Conservation (phyloP, 2,329 filamentous ascomycete species). For the Blastomyces parvus region DNA sequence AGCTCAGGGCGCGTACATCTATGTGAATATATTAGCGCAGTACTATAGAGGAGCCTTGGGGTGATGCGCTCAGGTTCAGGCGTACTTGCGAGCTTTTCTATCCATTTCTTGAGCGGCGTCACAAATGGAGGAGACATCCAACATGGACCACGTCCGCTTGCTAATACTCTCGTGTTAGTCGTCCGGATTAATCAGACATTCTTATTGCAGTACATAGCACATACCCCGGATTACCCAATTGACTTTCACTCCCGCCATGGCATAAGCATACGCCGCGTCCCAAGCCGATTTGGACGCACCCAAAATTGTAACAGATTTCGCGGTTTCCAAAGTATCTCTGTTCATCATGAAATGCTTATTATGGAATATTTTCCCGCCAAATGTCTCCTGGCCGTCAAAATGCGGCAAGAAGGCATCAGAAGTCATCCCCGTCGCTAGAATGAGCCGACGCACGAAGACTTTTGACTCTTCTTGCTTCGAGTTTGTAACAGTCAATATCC, state of each 20-base stretch:
- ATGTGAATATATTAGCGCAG: background rate
- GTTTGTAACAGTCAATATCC: conserved; percentile 19
- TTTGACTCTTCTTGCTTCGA: conserved; percentile 11
- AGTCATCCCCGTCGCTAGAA: conserved; percentile 54
- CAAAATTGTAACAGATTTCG: conserved; percentile 43
- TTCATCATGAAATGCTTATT: conserved; percentile 43
- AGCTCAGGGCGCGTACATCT: conserved; percentile 56
- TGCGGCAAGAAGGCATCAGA: conserved; percentile 48
- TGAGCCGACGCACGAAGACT: conserved; percentile 40
- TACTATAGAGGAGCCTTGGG: background rate
- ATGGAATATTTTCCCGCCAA: conserved; percentile 49
- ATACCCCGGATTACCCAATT: conserved; percentile 46
- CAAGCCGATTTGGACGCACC: conserved; percentile 53
- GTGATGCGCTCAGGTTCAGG: background rate
- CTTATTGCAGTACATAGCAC: background rate
- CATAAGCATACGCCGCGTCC: conserved; percentile 50
- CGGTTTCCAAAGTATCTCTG: conserved; percentile 26
- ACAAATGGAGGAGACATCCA: conserved; percentile 54
- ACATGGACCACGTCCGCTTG: conserved; percentile 49
- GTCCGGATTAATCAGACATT: background rate
- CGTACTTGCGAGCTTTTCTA: conserved; percentile 53
- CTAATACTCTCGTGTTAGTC: conserved; percentile 11
- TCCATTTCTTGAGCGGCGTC: conserved; percentile 56
- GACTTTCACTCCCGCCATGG: conserved; percentile 43
- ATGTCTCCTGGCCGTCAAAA: conserved; percentile 43